phyloP scores from a whole-genome alignment of 2,329 filamentous ascomycete species.

The Pezicula radicicola region DNA sequence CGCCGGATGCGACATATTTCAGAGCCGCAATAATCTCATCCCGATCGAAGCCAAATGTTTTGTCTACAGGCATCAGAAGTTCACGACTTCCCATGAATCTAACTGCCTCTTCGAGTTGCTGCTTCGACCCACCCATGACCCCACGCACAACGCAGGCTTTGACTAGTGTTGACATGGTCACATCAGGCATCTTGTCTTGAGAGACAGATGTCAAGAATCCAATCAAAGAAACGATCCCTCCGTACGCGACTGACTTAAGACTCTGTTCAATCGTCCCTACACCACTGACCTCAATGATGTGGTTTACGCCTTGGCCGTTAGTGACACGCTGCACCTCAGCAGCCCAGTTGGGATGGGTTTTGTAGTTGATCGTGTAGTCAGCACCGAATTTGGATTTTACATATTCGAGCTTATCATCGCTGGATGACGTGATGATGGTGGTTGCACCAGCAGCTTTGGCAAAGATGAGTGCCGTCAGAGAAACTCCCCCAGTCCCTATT shows the following conservation, averaged over 20 bases:
- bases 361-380: slow-evolving; percentile 59
- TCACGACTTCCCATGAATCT: slow-evolving; percentile 25
- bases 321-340: slow-evolving; percentile 48
- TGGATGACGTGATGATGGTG: slow-evolving; percentile 48
- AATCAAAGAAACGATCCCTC: slow-evolving; percentile 42
- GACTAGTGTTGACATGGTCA: slow-evolving; percentile 22
- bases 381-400: slow-evolving; percentile 48
- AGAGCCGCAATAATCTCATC: slow-evolving; percentile 28
- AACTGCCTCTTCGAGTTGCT: slow-evolving; percentile 32
- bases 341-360: slow-evolving; percentile 56
- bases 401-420: slow-evolving; percentile 41
- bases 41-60: slow-evolving; percentile 28
- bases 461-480: slow-evolving; percentile 40
- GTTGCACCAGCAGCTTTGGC: slow-evolving; percentile 42
- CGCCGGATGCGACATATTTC: slow-evolving; percentile 19
- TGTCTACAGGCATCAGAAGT: slow-evolving; percentile 29
- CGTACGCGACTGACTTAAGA: slow-evolving; percentile 40
- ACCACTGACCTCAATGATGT: slow-evolving; percentile 64
- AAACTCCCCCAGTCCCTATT: slow-evolving; percentile 44
- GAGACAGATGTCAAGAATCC: slow-evolving; percentile 33
- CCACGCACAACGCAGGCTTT: slow-evolving; percentile 33
- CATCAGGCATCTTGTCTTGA: slow-evolving; percentile 28
- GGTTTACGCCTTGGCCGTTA: slow-evolving; percentile 51
- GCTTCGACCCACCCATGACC: slow-evolving; percentile 31
- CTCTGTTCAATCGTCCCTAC: slow-evolving; percentile 55